Conservation (phyloP, 1,284 basidiomycete genomes). For the Blastosporella zonata region DNA sequence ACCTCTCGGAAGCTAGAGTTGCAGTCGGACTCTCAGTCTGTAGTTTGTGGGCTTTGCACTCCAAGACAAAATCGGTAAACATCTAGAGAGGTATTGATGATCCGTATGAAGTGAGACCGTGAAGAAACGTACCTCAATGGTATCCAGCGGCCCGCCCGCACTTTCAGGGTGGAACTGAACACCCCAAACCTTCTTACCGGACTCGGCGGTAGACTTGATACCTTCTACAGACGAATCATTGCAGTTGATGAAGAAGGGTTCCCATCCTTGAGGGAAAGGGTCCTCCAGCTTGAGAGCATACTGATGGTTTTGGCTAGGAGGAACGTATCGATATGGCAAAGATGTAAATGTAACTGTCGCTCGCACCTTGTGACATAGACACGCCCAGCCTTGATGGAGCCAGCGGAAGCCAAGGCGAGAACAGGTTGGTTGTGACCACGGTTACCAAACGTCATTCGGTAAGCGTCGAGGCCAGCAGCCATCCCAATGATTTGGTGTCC, state of each 20-base stretch:
- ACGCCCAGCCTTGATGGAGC: conserved; percentile 93
- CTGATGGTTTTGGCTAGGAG: conserved; percentile 85
- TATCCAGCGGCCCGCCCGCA: conserved; percentile 89
- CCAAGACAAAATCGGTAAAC: conserved; percentile 88
- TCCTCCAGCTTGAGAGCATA: conserved; percentile 92
- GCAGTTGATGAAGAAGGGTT: conserved; percentile 97
- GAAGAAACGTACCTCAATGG: conserved; percentile 69
- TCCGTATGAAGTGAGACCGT: neutral
- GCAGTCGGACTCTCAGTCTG: too few species aligned
- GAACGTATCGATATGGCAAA: conserved; percentile 1
- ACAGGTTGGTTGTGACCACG: conserved; percentile 99
- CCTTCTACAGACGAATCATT: conserved; percentile 98
- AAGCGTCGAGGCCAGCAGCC: conserved; percentile 94
- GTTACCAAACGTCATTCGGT: conserved; percentile 97
- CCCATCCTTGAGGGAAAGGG: conserved; percentile 93
- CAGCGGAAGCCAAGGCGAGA: conserved; percentile 85
- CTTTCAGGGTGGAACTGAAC: conserved; percentile 97
- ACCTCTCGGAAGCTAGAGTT: conserved; percentile 3
- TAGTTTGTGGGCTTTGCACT: conserved; percentile 65
- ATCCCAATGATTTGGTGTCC: conserved; percentile 97
- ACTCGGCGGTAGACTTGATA: conserved; percentile 87
- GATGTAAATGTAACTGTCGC: neutral
- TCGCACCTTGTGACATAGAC: conserved; percentile 94
- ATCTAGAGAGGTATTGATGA: conserved; percentile 48
- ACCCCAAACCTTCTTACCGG: conserved; percentile 90